Percentiles rank a stretch among this genome's conserved stretches.
These are phyloP conservation scores for Acephala macrosclerotiorum DNA, from an alignment of 2,329 filamentous ascomycete genomes.

Conservation along the genomic window DNA sequence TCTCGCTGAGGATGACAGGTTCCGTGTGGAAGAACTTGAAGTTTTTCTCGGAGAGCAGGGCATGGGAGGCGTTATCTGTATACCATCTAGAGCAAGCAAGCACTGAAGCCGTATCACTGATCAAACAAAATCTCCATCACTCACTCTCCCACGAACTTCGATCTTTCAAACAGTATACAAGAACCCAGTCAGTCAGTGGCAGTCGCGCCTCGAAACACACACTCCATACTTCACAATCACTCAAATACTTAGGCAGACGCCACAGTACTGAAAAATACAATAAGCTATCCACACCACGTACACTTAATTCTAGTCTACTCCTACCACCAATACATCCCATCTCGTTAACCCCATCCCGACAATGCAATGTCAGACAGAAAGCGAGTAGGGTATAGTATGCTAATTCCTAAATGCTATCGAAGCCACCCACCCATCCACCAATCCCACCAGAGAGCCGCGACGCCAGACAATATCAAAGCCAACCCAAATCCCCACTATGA, in stretches of 20 bases:
- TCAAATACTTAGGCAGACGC: no score
- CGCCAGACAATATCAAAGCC: neutral
- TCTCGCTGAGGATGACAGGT: no score
- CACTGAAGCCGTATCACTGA: neutral
- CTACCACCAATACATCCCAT: neutral
- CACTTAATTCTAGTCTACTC: neutral
- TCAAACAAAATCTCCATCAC: neutral
- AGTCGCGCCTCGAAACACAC: no score
- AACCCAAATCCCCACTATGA: neutral
- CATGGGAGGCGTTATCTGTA: conserved; percentile 8
- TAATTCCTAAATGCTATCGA: neutral
- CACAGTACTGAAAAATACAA: no score
- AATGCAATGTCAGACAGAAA: neutral
- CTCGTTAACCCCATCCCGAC: no score
- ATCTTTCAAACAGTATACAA: neutral
- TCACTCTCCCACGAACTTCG: neutral
- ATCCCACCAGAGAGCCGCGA: neutral
- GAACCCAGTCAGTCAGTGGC: no score
- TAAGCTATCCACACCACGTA: neutral
- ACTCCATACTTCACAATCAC: no score
- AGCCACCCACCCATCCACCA: neutral
- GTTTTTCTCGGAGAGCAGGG: neutral
- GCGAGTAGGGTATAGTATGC: neutral
- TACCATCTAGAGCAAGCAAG: conserved; percentile 7
- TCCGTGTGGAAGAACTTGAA: neutral